Percentiles rank a stretch among this genome's conserved stretches.
Evolutionary conservation across 2,329 filamentous ascomycete genomes (phyloP).

Genomic region (Penicillium sp.): DNA sequence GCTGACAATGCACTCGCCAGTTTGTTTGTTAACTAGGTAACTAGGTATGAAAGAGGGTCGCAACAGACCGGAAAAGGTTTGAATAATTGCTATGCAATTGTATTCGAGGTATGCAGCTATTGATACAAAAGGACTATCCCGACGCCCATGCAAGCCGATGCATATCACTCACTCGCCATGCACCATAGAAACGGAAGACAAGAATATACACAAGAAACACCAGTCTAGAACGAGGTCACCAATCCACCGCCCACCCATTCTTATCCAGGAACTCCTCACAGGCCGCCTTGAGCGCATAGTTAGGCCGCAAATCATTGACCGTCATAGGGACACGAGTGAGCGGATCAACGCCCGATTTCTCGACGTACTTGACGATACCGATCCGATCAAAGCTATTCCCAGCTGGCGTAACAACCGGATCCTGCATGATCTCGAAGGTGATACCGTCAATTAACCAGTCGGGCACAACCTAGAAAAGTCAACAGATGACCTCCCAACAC

Average conservation of each 20-base stretch:
- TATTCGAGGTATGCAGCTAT: background rate
- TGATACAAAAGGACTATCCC: background rate
- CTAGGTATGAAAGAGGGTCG: too few relatives aligned
- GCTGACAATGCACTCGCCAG: slow-evolving; percentile 16
- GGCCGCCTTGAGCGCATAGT: slow-evolving; percentile 73
- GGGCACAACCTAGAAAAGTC: slow-evolving; percentile 40
- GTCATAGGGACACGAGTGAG: slow-evolving; percentile 72
- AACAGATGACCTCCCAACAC: background rate
- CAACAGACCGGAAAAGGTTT: background rate
- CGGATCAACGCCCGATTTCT: slow-evolving; percentile 70
- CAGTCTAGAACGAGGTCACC: slow-evolving; percentile 47
- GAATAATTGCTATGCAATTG: background rate
- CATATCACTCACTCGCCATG: slow-evolving; percentile 18
- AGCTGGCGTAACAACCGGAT: slow-evolving; percentile 58
- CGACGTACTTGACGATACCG: slow-evolving; percentile 79
- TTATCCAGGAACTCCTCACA: slow-evolving; percentile 79
- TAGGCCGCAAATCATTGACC: slow-evolving; percentile 68
- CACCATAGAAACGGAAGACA: slow-evolving; percentile 5
- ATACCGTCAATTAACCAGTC: slow-evolving; percentile 49
- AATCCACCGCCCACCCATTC: slow-evolving; percentile 92
- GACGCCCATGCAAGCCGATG: slow-evolving; percentile 15
- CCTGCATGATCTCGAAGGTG: slow-evolving; percentile 50
- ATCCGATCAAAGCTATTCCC: slow-evolving; percentile 87
- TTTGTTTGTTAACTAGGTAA: slow-evolving; percentile 1
- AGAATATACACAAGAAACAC: slow-evolving; percentile 1